Base-by-base conservation (phyloP, 345 rosid genomes). In the Corchorus olitorius region DNA sequence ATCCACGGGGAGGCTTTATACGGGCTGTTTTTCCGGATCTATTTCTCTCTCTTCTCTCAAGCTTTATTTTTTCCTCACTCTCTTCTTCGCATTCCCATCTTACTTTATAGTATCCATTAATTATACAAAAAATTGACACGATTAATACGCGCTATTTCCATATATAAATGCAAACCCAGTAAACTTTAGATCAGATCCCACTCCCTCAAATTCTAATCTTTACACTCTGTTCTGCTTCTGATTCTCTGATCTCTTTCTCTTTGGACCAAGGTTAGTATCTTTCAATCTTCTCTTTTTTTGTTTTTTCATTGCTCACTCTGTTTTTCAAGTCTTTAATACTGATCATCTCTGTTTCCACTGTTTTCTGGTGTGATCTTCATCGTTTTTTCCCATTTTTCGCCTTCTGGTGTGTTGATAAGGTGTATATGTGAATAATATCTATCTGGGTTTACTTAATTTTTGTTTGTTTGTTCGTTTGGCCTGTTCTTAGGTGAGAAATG, bases 401-500 rank as follows among this genome's bases (percentile, higher is more conserved):
- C 22, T 39, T 56, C 0, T 14, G 19, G 4, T 4, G 35, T 53
- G 16, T 35, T 70, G 61, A n/a, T 65, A 65, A 65, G 50, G 27
- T 15, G 43, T 13, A 15, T 70, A 7, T 72, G 65, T 37, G 12
- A 27, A 49, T 48, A n/a, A 16, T 75, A 17, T 54, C 22, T 1
- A 8, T 65, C 19, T 53, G 33, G 8, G 41, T 50, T 43, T 8
- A 20, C 20, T 39, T 17, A 55, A 20, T 59, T 64, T 66, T 60
- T 14, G 4, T 67, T 64, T 52, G 11, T 52, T 72, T 9, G 12
- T 49, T 14, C 5, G 10, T 45, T 45, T 1, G 27, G 27, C 43
- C 48, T 22, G 35, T 1, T 35, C 55, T 39, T 75, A 88, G 86
- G 87, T 84, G 78, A 77, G 56, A 76, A 85, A 95, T 96, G 99